Base-by-base conservation (phyloP, 352 stramenopile genomes). In the Phytophthora pisi region DNA sequence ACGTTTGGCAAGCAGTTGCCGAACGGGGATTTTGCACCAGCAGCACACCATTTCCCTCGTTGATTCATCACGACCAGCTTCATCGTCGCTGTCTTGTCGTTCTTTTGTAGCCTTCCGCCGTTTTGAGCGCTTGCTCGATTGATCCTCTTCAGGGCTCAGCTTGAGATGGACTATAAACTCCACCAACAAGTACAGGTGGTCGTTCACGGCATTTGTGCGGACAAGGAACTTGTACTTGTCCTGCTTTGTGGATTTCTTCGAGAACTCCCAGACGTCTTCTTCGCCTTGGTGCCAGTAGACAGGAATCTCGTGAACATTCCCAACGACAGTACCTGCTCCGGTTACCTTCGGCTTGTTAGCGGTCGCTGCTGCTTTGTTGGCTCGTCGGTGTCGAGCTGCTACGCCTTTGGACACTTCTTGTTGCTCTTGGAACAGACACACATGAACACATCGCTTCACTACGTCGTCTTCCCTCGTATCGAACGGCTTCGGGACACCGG, bases 201-300 rank as follows among this genome's bases (percentile, higher is more conserved):
- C 84, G 26, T 90, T 92, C 9, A 91, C 68, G 13, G 75, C 61
- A 60, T 92, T 91, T 2, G 86, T 91, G 1, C 86, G 84, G 18
- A 92, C 77, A 1, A 94, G 70, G 55, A 94, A 94, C 56, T 94
- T 94, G 74, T 94, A 94, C 66, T 89, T 89, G 57, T 91, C 70
- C 46, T 87, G 66, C 56, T 92, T 92, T 1, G 86, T 94, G 5
- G 86, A 66, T 38, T 87, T 87, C 46, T 82, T 83, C 1, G 86
- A 94, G 54, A 94, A 92, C 54, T 92, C 78, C 86, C 86, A 94
- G 18, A 94, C 76, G 30, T 92, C 86, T 69, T 95, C 86, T 76
- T 92, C 81, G 1, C 75, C 59, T 30, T 78, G 65, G 40, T 80
- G 86, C 84, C 86, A 95, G 43, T 82, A 77, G 10, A 95, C 84